Percentiles rank a stretch among this genome's conserved stretches.
Conservation (phyloP, 108 stramenopile species). For the Fragilaria crotonensis region DNA sequence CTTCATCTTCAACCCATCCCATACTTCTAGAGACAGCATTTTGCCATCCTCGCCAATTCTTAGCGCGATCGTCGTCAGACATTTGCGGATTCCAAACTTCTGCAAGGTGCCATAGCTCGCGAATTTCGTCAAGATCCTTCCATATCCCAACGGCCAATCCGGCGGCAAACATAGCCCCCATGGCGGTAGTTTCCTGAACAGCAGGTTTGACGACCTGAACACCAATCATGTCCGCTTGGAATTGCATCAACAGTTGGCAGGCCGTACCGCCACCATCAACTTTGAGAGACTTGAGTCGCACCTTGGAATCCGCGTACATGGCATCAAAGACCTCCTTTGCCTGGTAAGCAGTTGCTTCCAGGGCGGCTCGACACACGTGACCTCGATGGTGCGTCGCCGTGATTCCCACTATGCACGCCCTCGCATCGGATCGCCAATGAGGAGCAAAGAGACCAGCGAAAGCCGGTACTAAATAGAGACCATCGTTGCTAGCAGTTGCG, state of each 20-base stretch:
- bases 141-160: constrained; percentile 95
- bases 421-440: constrained; percentile 90
- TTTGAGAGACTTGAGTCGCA: constrained; percentile 58
- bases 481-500: constrained; percentile 80
- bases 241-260: constrained; percentile 92
- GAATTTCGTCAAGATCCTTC: constrained; percentile 74
- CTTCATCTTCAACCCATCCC: constrained; percentile 61
- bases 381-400: constrained; percentile 84
- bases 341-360: constrained; percentile 95
- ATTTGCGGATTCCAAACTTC: constrained; percentile 67
- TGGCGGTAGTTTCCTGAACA: constrained; percentile 89
- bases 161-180: constrained; percentile 95
- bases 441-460: constrained; percentile 96
- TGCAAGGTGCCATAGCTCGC: constrained; percentile 63
- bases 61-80: constrained; percentile 41
- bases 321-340: constrained; percentile 86
- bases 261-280: constrained; percentile 94
- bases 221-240: constrained; percentile 90
- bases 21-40: constrained; percentile 85
- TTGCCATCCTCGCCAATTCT: constrained; percentile 77
- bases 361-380: constrained; percentile 89
- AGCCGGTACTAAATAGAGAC: constrained; percentile 95
- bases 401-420: constrained; percentile 91
- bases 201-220: constrained; percentile 77
- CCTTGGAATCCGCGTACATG: constrained; percentile 72